Percentiles rank a stretch among this genome's conserved stretches.
These are phyloP conservation scores for Nakazawaea ernobii DNA, from an alignment of 805 yeast species.

Conservation along the genomic window DNA sequence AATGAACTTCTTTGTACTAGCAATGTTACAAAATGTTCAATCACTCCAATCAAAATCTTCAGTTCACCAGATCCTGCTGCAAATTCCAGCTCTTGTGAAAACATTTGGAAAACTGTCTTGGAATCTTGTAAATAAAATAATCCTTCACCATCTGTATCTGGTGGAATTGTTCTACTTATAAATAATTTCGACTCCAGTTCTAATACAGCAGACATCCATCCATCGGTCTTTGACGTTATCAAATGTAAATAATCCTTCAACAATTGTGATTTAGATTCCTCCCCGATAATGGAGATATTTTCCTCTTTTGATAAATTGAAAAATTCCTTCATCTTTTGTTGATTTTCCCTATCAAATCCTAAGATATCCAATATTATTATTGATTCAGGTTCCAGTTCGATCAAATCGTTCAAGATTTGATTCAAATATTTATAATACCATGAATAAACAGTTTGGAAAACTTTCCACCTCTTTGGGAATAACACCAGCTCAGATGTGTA, in stretches of 20 bases:
- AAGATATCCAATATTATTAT: conserved; percentile 65
- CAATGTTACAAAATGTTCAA: conserved; percentile 61
- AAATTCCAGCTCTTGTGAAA: conserved; percentile 84
- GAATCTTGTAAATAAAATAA: conserved; percentile 69
- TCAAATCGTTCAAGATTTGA: conserved; percentile 53
- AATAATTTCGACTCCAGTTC: conserved; percentile 65
- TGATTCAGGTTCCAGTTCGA: conserved; percentile 76
- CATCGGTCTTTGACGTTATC: conserved; percentile 67
- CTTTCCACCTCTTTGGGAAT: conserved; percentile 72
- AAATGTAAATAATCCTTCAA: conserved; percentile 74
- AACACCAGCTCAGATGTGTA: conserved; percentile 49
- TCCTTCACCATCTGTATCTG: conserved; percentile 57
- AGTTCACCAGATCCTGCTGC: conserved; percentile 84
- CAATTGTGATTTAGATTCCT: conserved; percentile 63
- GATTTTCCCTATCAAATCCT: conserved; percentile 69
- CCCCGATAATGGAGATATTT: conserved; percentile 56
- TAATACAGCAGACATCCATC: conserved; percentile 75
- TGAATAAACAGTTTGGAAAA: conserved; percentile 53
- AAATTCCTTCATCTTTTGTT: conserved; percentile 41
- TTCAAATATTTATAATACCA: conserved; percentile 67
- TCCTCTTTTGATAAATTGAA: conserved; percentile 43
- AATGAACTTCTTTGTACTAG: conserved; percentile 55
- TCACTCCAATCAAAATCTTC: conserved; percentile 70
- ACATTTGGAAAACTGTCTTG: conserved; percentile 72
- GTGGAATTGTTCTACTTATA: conserved; percentile 60